Conservation (phyloP, 2,329 filamentous ascomycete species). For the Coniochaeta hoffmannii region DNA sequence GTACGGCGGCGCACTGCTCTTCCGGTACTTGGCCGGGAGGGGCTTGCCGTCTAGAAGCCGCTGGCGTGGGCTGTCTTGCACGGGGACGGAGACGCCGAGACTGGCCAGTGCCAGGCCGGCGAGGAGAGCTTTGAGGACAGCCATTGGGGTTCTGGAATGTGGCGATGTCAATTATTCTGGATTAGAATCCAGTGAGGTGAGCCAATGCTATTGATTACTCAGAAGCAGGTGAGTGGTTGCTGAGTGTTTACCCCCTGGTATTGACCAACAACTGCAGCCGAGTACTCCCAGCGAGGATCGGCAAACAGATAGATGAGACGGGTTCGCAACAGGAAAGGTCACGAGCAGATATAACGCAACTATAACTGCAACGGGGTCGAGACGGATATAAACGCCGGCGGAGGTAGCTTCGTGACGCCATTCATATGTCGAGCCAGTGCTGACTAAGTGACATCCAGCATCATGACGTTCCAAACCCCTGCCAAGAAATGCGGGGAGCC, state of each 20-base stretch:
- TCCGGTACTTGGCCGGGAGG: slow-evolving; percentile 11
- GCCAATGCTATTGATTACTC: too few species aligned
- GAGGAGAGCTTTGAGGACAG: slow-evolving; percentile 7
- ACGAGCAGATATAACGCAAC: too few species aligned
- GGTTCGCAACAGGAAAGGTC: too few species aligned
- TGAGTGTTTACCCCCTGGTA: background rate
- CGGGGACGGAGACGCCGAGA: slow-evolving; percentile 18
- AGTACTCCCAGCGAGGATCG: background rate
- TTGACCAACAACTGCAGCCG: background rate
- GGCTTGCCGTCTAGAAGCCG: slow-evolving; percentile 40
- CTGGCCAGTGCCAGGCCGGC: slow-evolving; percentile 13
- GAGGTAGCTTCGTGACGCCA: background rate
- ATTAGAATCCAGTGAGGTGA: too few species aligned
- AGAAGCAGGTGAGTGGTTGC: too few species aligned
- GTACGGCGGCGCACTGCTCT: slow-evolving; percentile 38
- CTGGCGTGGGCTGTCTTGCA: slow-evolving; percentile 46
- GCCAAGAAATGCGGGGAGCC: background rate
- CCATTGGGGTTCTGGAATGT: background rate
- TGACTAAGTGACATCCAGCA: background rate
- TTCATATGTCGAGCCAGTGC: background rate
- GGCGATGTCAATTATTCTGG: too few species aligned
- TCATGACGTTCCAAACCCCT: background rate
- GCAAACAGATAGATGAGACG: too few species aligned
- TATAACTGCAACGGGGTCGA: too few species aligned
- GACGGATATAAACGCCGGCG: background rate